These are phyloP conservation scores for Huiozyma naganishii DNA, from an alignment of 805 yeast genomes.

Conservation along the genomic window DNA sequence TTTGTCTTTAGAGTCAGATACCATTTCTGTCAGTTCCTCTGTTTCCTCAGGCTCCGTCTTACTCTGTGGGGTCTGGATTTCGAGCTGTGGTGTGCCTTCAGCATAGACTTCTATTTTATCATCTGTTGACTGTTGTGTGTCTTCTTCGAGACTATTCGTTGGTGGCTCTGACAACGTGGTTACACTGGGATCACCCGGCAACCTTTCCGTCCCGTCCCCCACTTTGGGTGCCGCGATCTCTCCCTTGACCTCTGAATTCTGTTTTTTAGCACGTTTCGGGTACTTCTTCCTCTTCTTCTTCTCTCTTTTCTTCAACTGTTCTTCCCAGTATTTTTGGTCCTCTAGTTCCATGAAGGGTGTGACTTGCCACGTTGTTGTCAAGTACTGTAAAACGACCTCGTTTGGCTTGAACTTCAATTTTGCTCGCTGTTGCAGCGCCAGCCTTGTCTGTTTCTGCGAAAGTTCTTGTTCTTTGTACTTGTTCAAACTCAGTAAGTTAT, in stretches of 20 bases:
- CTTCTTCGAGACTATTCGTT: too few relatives aligned
- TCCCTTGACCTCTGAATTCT: neutral
- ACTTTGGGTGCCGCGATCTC: too few relatives aligned
- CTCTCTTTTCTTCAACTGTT: conserved; percentile 31
- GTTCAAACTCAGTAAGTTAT: conserved; percentile 62
- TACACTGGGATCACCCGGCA: too few relatives aligned
- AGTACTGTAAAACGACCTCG: conserved; percentile 15
- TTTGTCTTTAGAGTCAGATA: neutral
- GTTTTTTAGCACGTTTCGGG: conserved; percentile 33
- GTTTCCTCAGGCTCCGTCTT: too few relatives aligned
- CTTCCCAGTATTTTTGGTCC: conserved; percentile 35
- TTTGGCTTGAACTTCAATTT: conserved; percentile 49
- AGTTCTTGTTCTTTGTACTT: conserved; percentile 77
- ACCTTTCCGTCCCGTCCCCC: too few relatives aligned
- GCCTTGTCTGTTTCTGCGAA: conserved; percentile 64
- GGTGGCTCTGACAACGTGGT: too few relatives aligned
- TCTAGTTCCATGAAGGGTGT: conserved; percentile 56
- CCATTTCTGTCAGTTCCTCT: too few relatives aligned
- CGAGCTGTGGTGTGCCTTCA: too few relatives aligned
- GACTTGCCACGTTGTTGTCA: conserved; percentile 28
- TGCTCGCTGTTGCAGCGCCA: conserved; percentile 58
- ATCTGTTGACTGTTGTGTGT: too few relatives aligned
- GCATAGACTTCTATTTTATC: too few relatives aligned
- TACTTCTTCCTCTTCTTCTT: conserved; percentile 34
- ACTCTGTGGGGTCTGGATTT: too few relatives aligned